phyloP scores from a whole-genome alignment of 2,329 filamentous ascomycete genomes.

The Fusarium torulosum region DNA sequence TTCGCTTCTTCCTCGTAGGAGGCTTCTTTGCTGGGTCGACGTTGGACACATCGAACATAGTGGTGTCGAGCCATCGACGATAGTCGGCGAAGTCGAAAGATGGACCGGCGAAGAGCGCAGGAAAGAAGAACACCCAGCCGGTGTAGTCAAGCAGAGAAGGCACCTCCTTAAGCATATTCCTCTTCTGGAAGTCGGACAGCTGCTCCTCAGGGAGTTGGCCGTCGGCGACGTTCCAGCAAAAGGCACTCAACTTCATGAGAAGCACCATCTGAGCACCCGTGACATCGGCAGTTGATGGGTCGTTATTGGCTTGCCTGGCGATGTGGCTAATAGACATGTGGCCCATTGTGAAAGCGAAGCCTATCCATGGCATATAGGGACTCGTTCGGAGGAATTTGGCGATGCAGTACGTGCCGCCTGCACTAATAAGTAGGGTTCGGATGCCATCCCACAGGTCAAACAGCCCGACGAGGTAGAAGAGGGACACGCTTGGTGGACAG shows the following conservation, averaged over 20 bases:
- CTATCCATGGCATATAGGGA: constrained; percentile 97
- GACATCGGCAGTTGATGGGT: constrained; percentile 81
- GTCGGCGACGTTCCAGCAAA: constrained; percentile 98
- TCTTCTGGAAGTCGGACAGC: constrained; percentile 88
- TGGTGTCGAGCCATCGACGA: constrained; percentile 89
- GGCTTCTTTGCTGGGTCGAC: constrained; percentile 89
- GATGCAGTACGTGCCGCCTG: constrained; percentile 84
- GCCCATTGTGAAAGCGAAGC: constrained; percentile 92
- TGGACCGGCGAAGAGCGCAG: constrained; percentile 87
- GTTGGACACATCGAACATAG: constrained; percentile 88
- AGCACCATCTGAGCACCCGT: constrained; percentile 98
- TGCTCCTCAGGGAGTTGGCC: constrained; percentile 82
- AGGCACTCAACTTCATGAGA: constrained; percentile 96
- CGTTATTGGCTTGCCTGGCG: constrained; percentile 77
- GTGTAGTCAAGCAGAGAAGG: constrained; percentile 84
- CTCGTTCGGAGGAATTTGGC: constrained; percentile 82
- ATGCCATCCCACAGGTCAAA: constrained; percentile 93
- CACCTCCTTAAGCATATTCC: constrained; percentile 79
- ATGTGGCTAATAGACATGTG: constrained; percentile 96
- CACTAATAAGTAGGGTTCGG: constrained; percentile 81
- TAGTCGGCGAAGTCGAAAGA: constrained; percentile 97
- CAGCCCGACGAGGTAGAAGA: constrained; percentile 93
- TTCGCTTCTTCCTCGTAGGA: constrained; percentile 87
- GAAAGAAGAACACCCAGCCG: constrained; percentile 96
- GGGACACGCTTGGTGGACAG: constrained; percentile 68